Conservation (phyloP, 805 yeast species). For the Saccharomycopsis fodiens region DNA sequence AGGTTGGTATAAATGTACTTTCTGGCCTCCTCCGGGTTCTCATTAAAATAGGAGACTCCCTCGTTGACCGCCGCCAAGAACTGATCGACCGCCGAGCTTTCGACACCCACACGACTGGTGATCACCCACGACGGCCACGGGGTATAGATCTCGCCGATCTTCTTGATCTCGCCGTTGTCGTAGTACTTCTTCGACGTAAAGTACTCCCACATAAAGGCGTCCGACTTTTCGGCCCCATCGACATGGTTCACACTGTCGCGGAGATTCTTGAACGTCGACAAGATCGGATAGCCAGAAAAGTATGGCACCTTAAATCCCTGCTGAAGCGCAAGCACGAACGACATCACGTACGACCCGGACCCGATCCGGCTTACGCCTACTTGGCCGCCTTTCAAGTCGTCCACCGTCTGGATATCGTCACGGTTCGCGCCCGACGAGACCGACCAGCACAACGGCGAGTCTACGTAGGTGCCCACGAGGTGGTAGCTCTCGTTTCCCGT, state of each 20-base stretch:
- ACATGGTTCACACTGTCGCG: constrained; percentile 64
- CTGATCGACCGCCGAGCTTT: constrained; percentile 25
- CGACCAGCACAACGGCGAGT: constrained; percentile 87
- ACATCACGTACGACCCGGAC: constrained; percentile 87
- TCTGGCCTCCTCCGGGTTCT: constrained; percentile 56
- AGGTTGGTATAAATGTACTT: constrained; percentile 56
- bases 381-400: constrained; percentile 49
- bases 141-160: constrained; percentile 81
- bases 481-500: constrained; percentile 58
- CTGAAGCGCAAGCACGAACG: constrained; percentile 70
- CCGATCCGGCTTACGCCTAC: constrained; percentile 87
- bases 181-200: constrained; percentile 84
- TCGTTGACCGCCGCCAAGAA: constrained; percentile 51
- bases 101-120: constrained; percentile 37
- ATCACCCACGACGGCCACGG: constrained; percentile 98
- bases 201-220: constrained; percentile 95
- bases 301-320: constrained; percentile 45
- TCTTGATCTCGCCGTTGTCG: constrained; percentile 70
- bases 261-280: constrained; percentile 64
- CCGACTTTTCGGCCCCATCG: constrained; percentile 31
- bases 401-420: constrained; percentile 41
- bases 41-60: constrained; percentile 62
- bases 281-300: constrained; percentile 45
- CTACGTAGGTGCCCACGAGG: constrained; percentile 74
- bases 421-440: constrained; percentile 69